Percentiles rank a stretch among this genome's conserved stretches.
phyloP scores from a whole-genome alignment of 1,139 yeast genomes.

The Candida albicans region DNA sequence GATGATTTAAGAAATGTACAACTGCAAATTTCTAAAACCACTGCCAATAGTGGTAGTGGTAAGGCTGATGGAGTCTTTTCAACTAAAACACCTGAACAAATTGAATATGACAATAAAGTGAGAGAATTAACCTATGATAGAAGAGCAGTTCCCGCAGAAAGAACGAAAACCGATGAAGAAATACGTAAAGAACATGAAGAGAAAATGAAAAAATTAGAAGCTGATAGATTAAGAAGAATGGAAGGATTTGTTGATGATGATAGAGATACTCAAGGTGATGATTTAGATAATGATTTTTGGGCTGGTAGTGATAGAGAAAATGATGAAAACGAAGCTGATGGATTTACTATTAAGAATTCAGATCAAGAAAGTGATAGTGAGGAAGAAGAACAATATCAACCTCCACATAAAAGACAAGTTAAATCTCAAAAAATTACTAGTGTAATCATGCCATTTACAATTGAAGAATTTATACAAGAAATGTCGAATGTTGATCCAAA shows the following conservation, averaged over 20 bases:
- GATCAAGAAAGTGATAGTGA: conserved; percentile 25
- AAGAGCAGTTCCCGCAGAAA: conserved; percentile 92
- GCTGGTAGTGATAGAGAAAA: conserved; percentile 57
- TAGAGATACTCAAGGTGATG: conserved; percentile 65
- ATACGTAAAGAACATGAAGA: conserved; percentile 66
- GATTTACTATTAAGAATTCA: conserved; percentile 22
- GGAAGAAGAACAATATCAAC: conserved; percentile 15
- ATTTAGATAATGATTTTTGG: conserved; percentile 63
- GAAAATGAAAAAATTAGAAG: conserved; percentile 67
- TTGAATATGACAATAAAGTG: conserved; percentile 72
- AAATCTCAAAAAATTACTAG: conserved; percentile 15
- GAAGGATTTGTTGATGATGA: conserved; percentile 54
- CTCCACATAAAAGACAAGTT: not conserved
- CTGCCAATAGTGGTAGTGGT: conserved; percentile 7
- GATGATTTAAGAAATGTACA: conserved; percentile 43
- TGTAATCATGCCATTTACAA: conserved; percentile 57
- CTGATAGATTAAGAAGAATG: conserved; percentile 82
- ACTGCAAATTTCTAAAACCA: conserved; percentile 17
- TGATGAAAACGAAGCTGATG: conserved; percentile 40
- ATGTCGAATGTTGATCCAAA: conserved; percentile 28
- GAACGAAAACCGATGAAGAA: conserved; percentile 93
- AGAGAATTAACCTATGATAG: conserved; percentile 80
- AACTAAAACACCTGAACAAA: conserved; percentile 46
- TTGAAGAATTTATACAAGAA: conserved; percentile 47
- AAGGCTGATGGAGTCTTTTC: conserved; percentile 14